A percentile compares a stretch with the other conserved stretches of the same genome.
phyloP scores from a whole-genome alignment of 2,329 filamentous ascomycete genomes.

The Colletotrichum lupini region DNA sequence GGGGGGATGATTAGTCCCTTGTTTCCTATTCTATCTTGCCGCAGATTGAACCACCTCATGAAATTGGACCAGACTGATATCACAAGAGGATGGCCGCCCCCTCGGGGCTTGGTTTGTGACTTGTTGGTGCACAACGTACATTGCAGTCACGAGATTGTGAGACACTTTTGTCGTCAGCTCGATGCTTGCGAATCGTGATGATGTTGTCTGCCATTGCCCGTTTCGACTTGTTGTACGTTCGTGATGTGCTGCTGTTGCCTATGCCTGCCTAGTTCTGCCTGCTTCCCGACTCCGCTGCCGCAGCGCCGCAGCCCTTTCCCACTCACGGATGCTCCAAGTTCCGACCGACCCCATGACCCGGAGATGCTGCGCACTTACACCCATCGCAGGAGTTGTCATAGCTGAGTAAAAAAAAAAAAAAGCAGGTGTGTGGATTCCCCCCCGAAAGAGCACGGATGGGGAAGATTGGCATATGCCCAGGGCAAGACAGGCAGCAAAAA shows the following conservation, averaged over 20 bases:
- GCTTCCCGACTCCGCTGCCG: not conserved
- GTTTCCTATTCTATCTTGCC: not conserved
- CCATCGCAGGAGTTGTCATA: not conserved
- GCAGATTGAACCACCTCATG: not conserved
- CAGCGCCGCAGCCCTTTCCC: not conserved
- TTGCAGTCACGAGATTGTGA: not conserved
- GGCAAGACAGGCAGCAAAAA: not conserved
- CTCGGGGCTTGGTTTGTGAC: not conserved
- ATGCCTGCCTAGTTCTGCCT: not conserved
- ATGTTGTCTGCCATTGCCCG: not conserved
- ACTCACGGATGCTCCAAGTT: too few relatives aligned
- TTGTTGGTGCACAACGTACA: not conserved
- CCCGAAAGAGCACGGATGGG: not conserved
- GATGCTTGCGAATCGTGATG: not conserved
- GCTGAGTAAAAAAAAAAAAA: not conserved
- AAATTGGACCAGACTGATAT: constrained; percentile 17
- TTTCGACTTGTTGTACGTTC: not conserved
- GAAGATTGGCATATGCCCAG: not conserved
- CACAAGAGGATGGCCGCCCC: not conserved
- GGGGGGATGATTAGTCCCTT: constrained; percentile 10
- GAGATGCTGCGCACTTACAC: not conserved
- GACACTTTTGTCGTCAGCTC: not conserved
- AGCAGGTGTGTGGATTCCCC: not conserved
- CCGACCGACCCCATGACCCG: not conserved
- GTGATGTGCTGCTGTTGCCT: not conserved